phyloP scores from a whole-genome alignment of 1,284 basidiomycete species.

The Amylostereum areolatum region DNA sequence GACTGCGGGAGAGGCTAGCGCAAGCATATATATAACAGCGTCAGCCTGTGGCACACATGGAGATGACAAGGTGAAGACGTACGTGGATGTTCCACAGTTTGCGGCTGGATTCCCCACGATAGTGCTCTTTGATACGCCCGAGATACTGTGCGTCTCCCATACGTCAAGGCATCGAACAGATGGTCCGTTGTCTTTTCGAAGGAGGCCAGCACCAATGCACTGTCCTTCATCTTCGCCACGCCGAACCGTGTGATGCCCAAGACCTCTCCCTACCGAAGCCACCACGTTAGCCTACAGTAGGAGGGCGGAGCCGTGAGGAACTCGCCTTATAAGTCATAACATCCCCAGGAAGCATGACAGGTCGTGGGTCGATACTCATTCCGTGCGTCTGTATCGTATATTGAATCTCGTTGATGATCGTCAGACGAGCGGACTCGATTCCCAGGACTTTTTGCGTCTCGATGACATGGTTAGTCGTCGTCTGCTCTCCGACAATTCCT shows the following conservation, averaged over 20 bases:
- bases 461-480: slow-evolving; percentile 96
- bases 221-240: slow-evolving; percentile 99
- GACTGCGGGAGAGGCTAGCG: slow-evolving; percentile 48
- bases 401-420: slow-evolving; percentile 97
- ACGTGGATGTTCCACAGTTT: slow-evolving; percentile 94
- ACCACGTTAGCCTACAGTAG: no score
- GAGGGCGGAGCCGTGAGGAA: no score
- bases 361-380: slow-evolving; percentile 98
- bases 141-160: slow-evolving; percentile 91
- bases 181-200: slow-evolving; percentile 99
- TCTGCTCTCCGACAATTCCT: slow-evolving; percentile 91
- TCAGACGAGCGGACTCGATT: slow-evolving; percentile 93
- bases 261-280: slow-evolving; percentile 94
- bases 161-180: slow-evolving; percentile 95
- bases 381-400: slow-evolving; percentile 97
- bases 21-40: slow-evolving; percentile 36
- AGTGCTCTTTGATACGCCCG: slow-evolving; percentile 98
- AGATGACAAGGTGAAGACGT: slow-evolving; percentile 22
- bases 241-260: slow-evolving; percentile 98
- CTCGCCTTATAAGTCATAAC: slow-evolving; percentile 96
- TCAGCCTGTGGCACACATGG: not conserved
- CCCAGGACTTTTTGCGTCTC: slow-evolving; percentile 93
- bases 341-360: slow-evolving; percentile 97
- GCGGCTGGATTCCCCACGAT: slow-evolving; percentile 99
- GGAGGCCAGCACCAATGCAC: slow-evolving; percentile 96